Evolutionary conservation across 2,329 filamentous ascomycete species (phyloP).

Genomic region (Cryphonectria naterciae): DNA sequence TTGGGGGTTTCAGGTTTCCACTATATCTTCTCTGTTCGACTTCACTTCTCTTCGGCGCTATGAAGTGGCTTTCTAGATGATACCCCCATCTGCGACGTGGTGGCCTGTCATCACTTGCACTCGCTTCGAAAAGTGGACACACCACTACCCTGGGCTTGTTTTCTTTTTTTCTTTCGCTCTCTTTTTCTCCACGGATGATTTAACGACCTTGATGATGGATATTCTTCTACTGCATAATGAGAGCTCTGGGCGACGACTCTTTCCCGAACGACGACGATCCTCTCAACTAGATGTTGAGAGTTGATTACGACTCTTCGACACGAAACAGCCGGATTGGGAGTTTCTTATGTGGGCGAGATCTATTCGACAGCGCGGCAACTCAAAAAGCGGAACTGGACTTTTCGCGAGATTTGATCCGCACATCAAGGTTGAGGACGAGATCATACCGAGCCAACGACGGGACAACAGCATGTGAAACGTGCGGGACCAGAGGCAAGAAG

Average conservation of each 20-base stretch:
- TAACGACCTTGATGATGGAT: constrained; percentile 50
- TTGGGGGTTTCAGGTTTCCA: constrained; percentile 38
- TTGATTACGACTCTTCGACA: constrained; percentile 29
- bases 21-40: constrained; percentile 36
- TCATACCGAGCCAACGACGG: constrained; percentile 42
- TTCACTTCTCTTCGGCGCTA: constrained; percentile 40
- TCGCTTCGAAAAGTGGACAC: constrained; percentile 45
- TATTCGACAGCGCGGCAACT: constrained; percentile 30
- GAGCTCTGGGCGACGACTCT: constrained; percentile 44
- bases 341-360: constrained; percentile 26
- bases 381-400: constrained; percentile 32
- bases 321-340: constrained; percentile 22
- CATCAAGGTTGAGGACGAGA: constrained; percentile 26
- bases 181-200: constrained; percentile 52
- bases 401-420: constrained; percentile 21
- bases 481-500: constrained; percentile 35
- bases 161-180: constrained; percentile 42
- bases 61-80: constrained; percentile 48
- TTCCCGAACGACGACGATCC: constrained; percentile 37
- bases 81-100: constrained; percentile 41
- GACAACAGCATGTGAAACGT: constrained; percentile 46
- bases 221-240: constrained; percentile 33
- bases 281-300: constrained; percentile 31
- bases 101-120: constrained; percentile 37
- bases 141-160: constrained; percentile 39